phyloP scores from a whole-genome alignment of 805 yeast species.

The Candida andamanensis region DNA sequence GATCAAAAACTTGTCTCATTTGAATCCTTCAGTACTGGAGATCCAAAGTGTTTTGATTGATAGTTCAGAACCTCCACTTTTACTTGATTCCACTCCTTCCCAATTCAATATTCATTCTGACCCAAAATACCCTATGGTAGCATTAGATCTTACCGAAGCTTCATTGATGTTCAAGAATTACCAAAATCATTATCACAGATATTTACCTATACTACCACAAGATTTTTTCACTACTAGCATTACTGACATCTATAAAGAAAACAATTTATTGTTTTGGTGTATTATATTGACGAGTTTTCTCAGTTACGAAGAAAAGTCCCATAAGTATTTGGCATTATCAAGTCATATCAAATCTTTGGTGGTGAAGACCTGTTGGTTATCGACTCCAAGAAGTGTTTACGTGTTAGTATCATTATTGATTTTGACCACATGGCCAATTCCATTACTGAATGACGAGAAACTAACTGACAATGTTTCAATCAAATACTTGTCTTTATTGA shows the following conservation, averaged over 20 bases:
- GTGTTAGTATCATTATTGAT: constrained; percentile 33
- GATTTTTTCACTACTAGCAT: constrained; percentile 15
- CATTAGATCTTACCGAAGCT: constrained; percentile 6
- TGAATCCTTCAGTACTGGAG: constrained; percentile 17
- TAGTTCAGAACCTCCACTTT: constrained; percentile 1
- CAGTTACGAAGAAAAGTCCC: constrained; percentile 10
- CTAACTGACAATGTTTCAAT: constrained; percentile 27
- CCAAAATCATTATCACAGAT: constrained; percentile 23
- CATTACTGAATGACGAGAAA: constrained; percentile 20
- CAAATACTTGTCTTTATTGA: constrained; percentile 35
- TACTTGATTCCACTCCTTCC: not conserved
- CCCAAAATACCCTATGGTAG: not conserved
- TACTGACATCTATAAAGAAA: constrained; percentile 19
- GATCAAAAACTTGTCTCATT: constrained; percentile 5
- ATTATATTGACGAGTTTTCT: constrained; percentile 32
- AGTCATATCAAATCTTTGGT: constrained; percentile 34
- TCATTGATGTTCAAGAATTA: constrained; percentile 15
- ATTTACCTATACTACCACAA: constrained; percentile 28
- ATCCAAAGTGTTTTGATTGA: constrained; percentile 20
- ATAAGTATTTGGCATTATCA: constrained; percentile 20
- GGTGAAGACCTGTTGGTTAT: constrained; percentile 39
- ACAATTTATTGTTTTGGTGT: constrained; percentile 38
- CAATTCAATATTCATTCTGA: constrained; percentile 6
- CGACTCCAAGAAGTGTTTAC: constrained; percentile 41
- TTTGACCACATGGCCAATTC: constrained; percentile 44